Percentiles rank a stretch among this genome's conserved stretches.
Conservation (phyloP, 2,329 filamentous ascomycete genomes). For the Chalara sp. region DNA sequence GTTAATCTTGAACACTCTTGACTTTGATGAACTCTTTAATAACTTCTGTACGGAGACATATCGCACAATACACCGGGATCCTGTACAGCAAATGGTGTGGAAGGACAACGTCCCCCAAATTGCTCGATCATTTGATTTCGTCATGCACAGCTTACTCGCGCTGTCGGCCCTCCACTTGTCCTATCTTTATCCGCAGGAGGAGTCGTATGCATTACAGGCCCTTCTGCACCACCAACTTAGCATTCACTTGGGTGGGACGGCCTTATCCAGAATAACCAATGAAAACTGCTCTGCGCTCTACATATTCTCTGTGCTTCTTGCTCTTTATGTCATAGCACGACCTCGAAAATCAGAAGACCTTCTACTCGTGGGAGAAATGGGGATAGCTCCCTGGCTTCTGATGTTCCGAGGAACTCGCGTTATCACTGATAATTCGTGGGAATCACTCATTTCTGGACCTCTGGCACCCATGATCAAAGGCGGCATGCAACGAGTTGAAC, state of each 20-base stretch:
- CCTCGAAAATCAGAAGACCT: conserved; percentile 29
- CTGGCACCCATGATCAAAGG: conserved; percentile 15
- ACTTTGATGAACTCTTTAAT: conserved; percentile 38
- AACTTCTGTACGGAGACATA: conserved; percentile 44
- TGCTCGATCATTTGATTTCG: conserved; percentile 38
- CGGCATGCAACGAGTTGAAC: conserved; percentile 2
- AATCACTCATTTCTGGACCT: conserved; percentile 10
- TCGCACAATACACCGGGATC: conserved; percentile 37
- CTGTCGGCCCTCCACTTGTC: conserved; percentile 43
- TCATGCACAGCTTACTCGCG: conserved; percentile 42
- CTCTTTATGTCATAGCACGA: conserved; percentile 30
- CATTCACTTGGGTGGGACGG: conserved; percentile 23
- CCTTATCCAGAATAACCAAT: conserved; percentile 27
- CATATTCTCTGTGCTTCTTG: conserved; percentile 32
- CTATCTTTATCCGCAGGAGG: conserved; percentile 29
- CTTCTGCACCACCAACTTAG: conserved; percentile 29
- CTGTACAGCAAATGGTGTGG: conserved; percentile 38
- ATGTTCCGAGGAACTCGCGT: conserved; percentile 30
- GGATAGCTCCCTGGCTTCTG: conserved; percentile 31
- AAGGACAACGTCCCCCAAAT: conserved; percentile 38
- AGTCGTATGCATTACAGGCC: conserved; percentile 34
- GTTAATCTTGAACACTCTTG: no score
- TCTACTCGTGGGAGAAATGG: conserved; percentile 27
- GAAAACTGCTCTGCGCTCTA: conserved; percentile 31
- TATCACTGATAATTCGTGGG: conserved; percentile 25